Conservation (phyloP, 306 rosid genomes). For the Quercus berberidifolia region DNA sequence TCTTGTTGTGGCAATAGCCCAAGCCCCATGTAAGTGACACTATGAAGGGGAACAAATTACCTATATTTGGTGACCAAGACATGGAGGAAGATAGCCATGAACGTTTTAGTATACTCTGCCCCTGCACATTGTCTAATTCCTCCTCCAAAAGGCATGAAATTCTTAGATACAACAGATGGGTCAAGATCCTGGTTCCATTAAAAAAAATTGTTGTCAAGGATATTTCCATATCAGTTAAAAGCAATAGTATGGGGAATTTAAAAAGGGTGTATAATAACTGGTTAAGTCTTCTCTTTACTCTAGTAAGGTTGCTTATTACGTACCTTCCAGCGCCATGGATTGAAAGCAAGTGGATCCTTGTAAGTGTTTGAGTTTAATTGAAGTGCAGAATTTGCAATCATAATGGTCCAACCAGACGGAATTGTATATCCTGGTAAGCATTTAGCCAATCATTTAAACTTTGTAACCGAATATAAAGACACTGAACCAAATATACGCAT, state of each 20-base stretch:
- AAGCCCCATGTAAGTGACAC: too few relatives aligned
- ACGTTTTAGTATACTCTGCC: conserved; percentile 21
- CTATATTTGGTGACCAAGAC: conserved; percentile 39
- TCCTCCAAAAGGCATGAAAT: conserved; percentile 44
- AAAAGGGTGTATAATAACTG: too few relatives aligned
- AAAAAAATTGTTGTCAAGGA: neutral
- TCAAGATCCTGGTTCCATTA: conserved; percentile 20
- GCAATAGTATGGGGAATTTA: neutral
- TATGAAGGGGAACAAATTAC: conserved; percentile 1
- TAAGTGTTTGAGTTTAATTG: too few relatives aligned
- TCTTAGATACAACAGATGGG: conserved; percentile 19
- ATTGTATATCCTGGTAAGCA: conserved; percentile 33
- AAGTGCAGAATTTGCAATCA: too few relatives aligned
- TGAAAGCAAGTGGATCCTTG: too few relatives aligned
- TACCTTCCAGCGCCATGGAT: conserved; percentile 45
- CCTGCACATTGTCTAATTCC: conserved; percentile 38
- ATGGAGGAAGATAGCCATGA: conserved; percentile 36
- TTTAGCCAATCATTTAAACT: neutral
- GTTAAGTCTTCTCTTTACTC: too few relatives aligned
- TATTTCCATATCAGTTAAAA: neutral
- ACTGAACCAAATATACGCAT: neutral
- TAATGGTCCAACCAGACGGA: neutral
- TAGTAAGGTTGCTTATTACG: neutral
- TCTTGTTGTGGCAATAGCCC: too few relatives aligned
- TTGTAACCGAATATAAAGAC: neutral